Evolutionary conservation across 768 basidiomycete genomes (phyloP), one percentile per base, ranked within the genome.

Genomic region (Mycena floridula): DNA sequence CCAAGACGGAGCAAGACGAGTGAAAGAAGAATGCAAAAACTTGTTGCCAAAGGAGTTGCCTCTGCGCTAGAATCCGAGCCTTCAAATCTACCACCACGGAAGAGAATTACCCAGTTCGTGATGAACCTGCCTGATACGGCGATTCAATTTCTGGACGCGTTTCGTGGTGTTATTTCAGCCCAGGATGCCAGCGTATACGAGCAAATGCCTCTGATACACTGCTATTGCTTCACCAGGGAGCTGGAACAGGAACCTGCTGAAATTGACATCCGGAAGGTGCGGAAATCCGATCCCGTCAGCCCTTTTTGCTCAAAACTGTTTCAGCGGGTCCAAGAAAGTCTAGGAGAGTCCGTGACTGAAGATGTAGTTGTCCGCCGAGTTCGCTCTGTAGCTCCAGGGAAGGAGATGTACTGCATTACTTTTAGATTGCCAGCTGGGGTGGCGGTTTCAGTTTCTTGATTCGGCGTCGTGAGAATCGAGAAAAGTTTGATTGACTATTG

Each of bases 71-170:
- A 6, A 1, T 23, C 37, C 23, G n/a, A 25, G 22, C 7, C 38
- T 35, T 37, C 37, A 21, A 30, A n/a, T 16, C 32, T 40, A 18
- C 25, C 37, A 41, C 59, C 69, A 27, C 78, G 86, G 46, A 68
- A 62, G 44, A 65, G 74, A 36, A 80, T 96, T 51, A 66, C 79
- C 11, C 95, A 96, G 59, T 93, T 90, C 57, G 85, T 96, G n/a
- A 95, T 99, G 93, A 99, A 99, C 62, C 72, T 99, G 16, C 96
- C 96, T 2, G 92, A 90, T 53, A 83, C 85, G 21, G 96, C 94
- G 0, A 80, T 97, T 44, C 72, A 77, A 26, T 97, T 98, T 65
- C 72, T 99, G 42, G 87, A 88, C 56, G 89, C 89, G 2, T 96
- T 90, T 68, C 76, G 78, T 3, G 92, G 91, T 1, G 72, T 87